phyloP scores from a whole-genome alignment of 2,329 filamentous ascomycete genomes.

The Alternaria gaisen region DNA sequence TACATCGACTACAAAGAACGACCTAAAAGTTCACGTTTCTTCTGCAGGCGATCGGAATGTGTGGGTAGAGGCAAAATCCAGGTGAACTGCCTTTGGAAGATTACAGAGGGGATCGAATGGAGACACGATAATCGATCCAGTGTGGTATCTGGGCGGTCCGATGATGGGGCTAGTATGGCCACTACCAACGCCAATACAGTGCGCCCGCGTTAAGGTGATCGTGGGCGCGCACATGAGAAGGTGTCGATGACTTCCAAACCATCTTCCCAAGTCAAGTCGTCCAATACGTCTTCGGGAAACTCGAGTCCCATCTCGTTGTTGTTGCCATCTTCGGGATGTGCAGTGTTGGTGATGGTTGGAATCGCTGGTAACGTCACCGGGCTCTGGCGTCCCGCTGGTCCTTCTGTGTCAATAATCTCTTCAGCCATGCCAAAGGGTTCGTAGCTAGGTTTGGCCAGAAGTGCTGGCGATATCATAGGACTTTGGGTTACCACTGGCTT shows the following conservation, averaged over 20 bases:
- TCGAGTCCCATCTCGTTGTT: neutral
- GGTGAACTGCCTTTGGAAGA: constrained; percentile 6
- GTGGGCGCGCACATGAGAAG: neutral
- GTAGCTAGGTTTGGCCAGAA: neutral
- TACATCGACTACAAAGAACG: neutral
- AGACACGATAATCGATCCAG: neutral
- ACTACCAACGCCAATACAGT: neutral
- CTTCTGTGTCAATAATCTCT: neutral
- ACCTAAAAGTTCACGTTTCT: neutral
- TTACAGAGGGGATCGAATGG: neutral
- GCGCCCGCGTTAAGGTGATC: neutral
- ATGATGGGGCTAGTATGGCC: neutral
- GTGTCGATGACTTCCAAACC: neutral
- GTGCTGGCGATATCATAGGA: neutral
- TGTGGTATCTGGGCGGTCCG: neutral
- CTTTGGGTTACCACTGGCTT: neutral
- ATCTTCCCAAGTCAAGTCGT: neutral
- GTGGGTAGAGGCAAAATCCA: constrained; percentile 7
- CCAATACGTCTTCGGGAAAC: neutral
- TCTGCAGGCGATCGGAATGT: neutral
- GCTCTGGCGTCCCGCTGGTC: neutral
- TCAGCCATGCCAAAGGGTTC: neutral
- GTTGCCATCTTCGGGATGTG: neutral
- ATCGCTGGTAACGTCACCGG: neutral
- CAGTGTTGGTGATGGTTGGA: too few species aligned